These are phyloP conservation scores for Heliamphora pulchella DNA, from an alignment of 179 eudicot genomes.

Conservation along the genomic window DNA sequence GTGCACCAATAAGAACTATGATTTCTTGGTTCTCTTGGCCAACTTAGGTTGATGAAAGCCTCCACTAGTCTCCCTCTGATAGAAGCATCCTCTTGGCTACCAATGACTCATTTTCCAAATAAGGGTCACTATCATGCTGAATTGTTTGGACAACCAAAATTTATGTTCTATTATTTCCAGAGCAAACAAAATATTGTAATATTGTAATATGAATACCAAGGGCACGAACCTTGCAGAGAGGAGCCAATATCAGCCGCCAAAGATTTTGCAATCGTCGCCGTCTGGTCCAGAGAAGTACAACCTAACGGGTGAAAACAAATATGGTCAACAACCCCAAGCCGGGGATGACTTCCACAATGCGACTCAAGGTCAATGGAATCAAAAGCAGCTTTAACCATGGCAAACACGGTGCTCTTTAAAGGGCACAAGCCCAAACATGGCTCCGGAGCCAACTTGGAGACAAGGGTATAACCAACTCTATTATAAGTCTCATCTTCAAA, in stretches of 20 bases:
- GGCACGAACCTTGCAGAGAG: slow-evolving; percentile 43
- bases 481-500: slow-evolving; percentile 79
- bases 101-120: neutral
- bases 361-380: slow-evolving; percentile 47
- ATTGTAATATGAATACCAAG: neutral
- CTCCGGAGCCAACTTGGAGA: slow-evolving; percentile 39
- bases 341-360: slow-evolving; percentile 76
- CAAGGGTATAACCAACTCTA: slow-evolving; percentile 87
- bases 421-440: slow-evolving; percentile 25
- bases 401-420: slow-evolving; percentile 48
- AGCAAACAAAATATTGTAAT: neutral
- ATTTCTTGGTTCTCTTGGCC: neutral
- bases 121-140: neutral
- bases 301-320: slow-evolving; percentile 62
- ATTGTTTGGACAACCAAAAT: neutral
- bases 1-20: neutral
- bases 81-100: neutral
- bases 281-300: slow-evolving; percentile 38
- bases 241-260: slow-evolving; percentile 63
- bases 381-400: slow-evolving; percentile 69
- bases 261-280: slow-evolving; percentile 47
- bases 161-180: neutral
- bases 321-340: slow-evolving; percentile 85
- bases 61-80: neutral
- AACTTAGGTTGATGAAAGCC: neutral